Evolutionary conservation across 2,329 filamentous ascomycete species (phyloP).

Genomic region (Thermochaetoides dissita): DNA sequence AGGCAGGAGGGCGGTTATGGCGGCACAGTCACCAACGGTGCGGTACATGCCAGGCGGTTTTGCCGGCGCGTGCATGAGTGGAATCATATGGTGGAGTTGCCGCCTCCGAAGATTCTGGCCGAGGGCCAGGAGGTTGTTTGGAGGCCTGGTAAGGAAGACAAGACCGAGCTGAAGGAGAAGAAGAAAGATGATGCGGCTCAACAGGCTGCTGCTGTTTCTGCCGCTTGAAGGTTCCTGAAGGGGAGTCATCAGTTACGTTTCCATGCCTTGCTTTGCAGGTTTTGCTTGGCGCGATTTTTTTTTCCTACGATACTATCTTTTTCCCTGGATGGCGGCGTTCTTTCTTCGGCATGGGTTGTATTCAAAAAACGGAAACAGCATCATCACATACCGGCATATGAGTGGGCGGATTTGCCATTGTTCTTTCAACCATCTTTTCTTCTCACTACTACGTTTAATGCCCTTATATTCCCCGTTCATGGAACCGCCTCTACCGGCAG

Average conservation of each 20-base stretch:
- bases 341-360: neutral
- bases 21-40: conserved; percentile 2
- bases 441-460: too few species aligned
- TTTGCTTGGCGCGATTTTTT: neutral
- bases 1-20: conserved; percentile 1
- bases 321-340: neutral
- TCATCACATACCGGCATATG: too few species aligned
- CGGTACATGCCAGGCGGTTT: conserved; percentile 14
- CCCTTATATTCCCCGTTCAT: too few species aligned
- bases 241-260: too few species aligned
- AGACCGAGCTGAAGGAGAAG: neutral
- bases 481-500: too few species aligned
- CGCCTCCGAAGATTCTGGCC: neutral
- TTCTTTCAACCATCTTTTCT: too few species aligned
- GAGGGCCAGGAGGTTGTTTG: too few species aligned
- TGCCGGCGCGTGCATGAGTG: conserved; percentile 11
- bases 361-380: too few species aligned
- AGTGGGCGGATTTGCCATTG: too few species aligned
- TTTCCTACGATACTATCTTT: neutral
- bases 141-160: neutral
- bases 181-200: neutral
- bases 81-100: conserved; percentile 9
- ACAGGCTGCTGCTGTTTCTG: too few species aligned
- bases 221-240: too few species aligned
- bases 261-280: too few species aligned